Evolutionary conservation across 2,329 filamentous ascomycete genomes (phyloP).

Genomic region (Cladosporium sp.): DNA sequence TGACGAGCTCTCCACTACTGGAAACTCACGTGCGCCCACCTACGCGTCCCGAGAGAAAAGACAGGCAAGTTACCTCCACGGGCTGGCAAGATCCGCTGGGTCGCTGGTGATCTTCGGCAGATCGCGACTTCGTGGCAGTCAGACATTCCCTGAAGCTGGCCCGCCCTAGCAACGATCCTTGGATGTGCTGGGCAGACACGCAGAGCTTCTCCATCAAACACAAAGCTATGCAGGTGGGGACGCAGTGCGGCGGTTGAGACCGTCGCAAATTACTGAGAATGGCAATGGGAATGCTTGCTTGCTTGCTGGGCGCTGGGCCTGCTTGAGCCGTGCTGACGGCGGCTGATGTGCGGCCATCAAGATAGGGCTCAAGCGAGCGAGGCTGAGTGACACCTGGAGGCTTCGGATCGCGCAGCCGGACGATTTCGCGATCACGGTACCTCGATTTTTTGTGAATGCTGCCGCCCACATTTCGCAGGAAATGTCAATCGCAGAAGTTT

Average conservation of each 20-base stretch:
- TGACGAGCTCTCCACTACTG: not conserved
- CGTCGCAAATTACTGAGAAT: not conserved
- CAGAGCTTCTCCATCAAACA: not conserved
- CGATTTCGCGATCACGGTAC: too few species aligned
- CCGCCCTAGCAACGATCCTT: too few species aligned
- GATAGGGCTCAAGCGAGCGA: conserved; percentile 1
- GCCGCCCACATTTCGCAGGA: too few species aligned
- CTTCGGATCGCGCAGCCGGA: conserved; percentile 5
- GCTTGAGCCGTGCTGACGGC: not conserved
- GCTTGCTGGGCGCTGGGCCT: not conserved
- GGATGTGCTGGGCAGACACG: too few species aligned
- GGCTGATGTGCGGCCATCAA: conserved; percentile 4
- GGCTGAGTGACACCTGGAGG: not conserved
- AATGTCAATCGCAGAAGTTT: not conserved
- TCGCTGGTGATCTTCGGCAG: conserved; percentile 7
- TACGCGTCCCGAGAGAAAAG: not conserved
- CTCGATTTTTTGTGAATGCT: not conserved
- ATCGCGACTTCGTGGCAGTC: not conserved
- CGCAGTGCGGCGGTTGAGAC: not conserved
- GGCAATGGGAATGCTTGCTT: not conserved
- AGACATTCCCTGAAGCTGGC: too few species aligned
- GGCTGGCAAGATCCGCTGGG: not conserved
- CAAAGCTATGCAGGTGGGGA: not conserved
- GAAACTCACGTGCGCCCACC: conserved; percentile 6
- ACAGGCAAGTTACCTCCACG: not conserved